These are phyloP conservation scores for Hygrocybe coccinea DNA, from an alignment of 768 basidiomycete species.

Conservation along the genomic window DNA sequence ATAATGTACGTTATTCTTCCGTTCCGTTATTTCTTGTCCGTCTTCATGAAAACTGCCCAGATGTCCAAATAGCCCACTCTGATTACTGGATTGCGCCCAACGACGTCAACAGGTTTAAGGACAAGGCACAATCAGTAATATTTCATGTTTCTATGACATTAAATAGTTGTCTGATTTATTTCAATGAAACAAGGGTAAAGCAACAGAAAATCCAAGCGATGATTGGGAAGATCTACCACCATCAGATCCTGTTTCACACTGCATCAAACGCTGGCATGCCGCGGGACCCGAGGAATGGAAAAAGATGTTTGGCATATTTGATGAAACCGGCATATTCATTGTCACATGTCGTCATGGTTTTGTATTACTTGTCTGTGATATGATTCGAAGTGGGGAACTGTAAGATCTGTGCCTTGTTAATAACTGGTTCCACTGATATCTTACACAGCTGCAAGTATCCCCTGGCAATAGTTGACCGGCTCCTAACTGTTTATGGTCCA, in stretches of 20 bases:
- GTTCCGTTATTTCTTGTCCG: conserved; percentile 1
- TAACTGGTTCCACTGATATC: background rate
- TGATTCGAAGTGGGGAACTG: conserved; percentile 29
- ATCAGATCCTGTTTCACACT: conserved; percentile 12
- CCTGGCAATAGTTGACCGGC: conserved; percentile 14
- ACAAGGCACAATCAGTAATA: conserved; percentile 5
- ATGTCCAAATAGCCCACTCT: conserved; percentile 2
- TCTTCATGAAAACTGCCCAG: conserved; percentile 1
- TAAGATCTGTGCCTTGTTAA: conserved; percentile 9
- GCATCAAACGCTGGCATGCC: conserved; percentile 11
- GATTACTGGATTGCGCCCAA: conserved; percentile 9
- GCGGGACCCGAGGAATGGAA: conserved; percentile 15
- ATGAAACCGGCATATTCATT: conserved; percentile 27
- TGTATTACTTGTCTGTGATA: conserved; percentile 15
- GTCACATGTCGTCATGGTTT: conserved; percentile 23
- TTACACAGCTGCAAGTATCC: conserved; percentile 18
- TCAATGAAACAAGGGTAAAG: background rate
- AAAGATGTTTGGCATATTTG: conserved; percentile 25
- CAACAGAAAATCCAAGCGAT: background rate
- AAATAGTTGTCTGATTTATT: background rate
- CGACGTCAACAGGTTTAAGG: conserved; percentile 14
- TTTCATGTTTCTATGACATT: background rate
- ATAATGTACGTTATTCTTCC: conserved; percentile 10
- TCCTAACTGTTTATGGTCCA: conserved; percentile 14
- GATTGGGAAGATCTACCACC: conserved; percentile 4